Base-by-base conservation (phyloP, 1,284 basidiomycete genomes). In the Boletus semigastroideus region DNA sequence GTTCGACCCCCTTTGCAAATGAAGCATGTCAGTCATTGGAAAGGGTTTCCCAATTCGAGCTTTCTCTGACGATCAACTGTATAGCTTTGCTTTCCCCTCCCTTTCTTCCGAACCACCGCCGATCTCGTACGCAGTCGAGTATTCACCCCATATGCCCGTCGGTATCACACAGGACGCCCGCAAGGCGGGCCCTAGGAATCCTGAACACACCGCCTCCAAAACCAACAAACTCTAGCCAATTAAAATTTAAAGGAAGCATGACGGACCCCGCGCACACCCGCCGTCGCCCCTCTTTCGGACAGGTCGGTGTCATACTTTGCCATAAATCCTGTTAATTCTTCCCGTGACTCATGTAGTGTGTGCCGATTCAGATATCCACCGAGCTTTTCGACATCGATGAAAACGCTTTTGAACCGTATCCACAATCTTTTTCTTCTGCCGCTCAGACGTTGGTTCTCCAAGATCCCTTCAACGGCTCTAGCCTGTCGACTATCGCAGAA, bases 381-480 rank as follows among this genome's bases (percentile, higher is more conserved):
- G 79, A 86, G 34, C 72, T 88, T 47, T 88, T 86, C 61, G 83
- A 88, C 61, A 88, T 88, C 57, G 82, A 87, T 59, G 86, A 88
- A 65, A 81, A 84, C 60, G 80, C 82, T 56, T 79, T 77, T 59
- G 78, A 72, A 56, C 75, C 76, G 0, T 81, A 80, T 44, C 73
- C 73, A 42, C 72, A 73, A 42, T 66, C 70, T 22, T 78, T 78
- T 51, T 72, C 72, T 54, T 73, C 70, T 56, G 63, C 64, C 52
- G 56, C 66, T 51, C 68, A 61, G 48, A 56, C 67, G 13, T 53
- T 67, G 42, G 58, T 63, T 8, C 44, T 70, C 25, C 68, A 67
- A 52, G 66, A 67, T 28, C 69, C 66, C 20, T 70, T 71, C 47
- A 55, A 61, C 54, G 56, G 59, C 40, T 52, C 59, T 33, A 51